Percentiles rank a stretch among this genome's conserved stretches.
phyloP scores from a whole-genome alignment of 2,329 filamentous ascomycete genomes.

The Aspergillus transmontanensis region DNA sequence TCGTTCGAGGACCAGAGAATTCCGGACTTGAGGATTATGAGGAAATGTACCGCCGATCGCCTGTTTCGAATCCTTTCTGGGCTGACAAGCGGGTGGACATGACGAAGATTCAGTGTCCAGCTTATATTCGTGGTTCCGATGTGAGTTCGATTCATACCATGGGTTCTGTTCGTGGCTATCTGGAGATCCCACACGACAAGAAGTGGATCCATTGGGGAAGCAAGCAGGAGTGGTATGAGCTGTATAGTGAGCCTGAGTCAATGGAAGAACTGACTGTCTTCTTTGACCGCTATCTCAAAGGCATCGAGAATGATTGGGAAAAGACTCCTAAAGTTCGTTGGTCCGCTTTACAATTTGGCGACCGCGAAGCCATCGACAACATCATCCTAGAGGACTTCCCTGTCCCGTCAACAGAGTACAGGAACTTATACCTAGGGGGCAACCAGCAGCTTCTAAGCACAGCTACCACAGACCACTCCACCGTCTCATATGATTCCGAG shows the following conservation, averaged over 20 bases:
- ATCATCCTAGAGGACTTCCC: constrained; percentile 40
- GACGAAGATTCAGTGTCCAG: constrained; percentile 38
- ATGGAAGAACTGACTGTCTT: constrained; percentile 45
- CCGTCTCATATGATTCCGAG: constrained; percentile 38
- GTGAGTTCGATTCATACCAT: constrained; percentile 39
- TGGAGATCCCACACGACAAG: constrained; percentile 39
- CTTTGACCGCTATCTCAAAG: constrained; percentile 52
- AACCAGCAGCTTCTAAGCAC: not conserved
- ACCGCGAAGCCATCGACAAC: constrained; percentile 29
- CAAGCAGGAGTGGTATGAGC: constrained; percentile 51
- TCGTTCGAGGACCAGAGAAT: constrained; percentile 34
- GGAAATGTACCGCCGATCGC: constrained; percentile 45
- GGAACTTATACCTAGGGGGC: constrained; percentile 32
- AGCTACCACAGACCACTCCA: not conserved
- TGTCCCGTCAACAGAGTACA: constrained; percentile 36
- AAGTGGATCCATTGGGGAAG: constrained; percentile 50
- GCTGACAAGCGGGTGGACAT: constrained; percentile 42
- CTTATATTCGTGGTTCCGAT: constrained; percentile 39
- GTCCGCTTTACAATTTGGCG: constrained; percentile 43
- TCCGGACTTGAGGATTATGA: constrained; percentile 44
- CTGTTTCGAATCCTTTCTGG: constrained; percentile 40
- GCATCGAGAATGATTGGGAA: constrained; percentile 50
- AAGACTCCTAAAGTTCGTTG: constrained; percentile 50
- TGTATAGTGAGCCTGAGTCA: constrained; percentile 39
- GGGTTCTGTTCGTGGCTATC: constrained; percentile 41